These are phyloP conservation scores for Zancudomyces culisetae DNA, from an alignment of 371 early-diverging fungal genomes.

Conservation along the genomic window DNA sequence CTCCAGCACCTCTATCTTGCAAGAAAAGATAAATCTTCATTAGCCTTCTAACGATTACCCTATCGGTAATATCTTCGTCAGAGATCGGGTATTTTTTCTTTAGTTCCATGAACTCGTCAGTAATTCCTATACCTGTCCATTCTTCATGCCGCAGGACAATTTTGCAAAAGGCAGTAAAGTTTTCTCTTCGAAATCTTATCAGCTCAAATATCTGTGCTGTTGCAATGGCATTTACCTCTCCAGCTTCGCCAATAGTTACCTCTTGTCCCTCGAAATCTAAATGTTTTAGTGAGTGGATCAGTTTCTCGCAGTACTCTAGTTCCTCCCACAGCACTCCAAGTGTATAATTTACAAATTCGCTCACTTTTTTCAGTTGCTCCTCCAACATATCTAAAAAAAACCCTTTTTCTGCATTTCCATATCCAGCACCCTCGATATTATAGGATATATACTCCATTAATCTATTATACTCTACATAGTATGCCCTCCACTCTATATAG, in stretches of 20 bases:
- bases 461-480: neutral
- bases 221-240: conserved; percentile 3
- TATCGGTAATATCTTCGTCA: conserved; percentile 1
- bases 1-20: neutral
- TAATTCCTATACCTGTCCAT: conserved; percentile 1
- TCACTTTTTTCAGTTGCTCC: neutral
- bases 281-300: neutral
- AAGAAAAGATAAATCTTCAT: neutral
- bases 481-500: conserved; percentile 1
- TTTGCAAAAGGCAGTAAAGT: conserved; percentile 2
- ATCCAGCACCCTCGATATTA: neutral
- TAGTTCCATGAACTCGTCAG: neutral
- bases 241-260: conserved; percentile 3
- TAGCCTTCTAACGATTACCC: neutral
- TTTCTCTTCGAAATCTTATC: conserved; percentile 2
- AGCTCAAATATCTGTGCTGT: conserved; percentile 3
- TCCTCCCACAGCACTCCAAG: neutral
- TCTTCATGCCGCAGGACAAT: neutral
- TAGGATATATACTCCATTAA: neutral
- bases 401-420: neutral
- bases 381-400: neutral
- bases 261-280: conserved; percentile 3
- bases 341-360: neutral
- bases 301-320: conserved; percentile 1
- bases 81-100: neutral